Evolutionary conservation across 1,139 yeast species (phyloP), one percentile per base, ranked within the genome.

Genomic region (Candida neerlandica): DNA sequence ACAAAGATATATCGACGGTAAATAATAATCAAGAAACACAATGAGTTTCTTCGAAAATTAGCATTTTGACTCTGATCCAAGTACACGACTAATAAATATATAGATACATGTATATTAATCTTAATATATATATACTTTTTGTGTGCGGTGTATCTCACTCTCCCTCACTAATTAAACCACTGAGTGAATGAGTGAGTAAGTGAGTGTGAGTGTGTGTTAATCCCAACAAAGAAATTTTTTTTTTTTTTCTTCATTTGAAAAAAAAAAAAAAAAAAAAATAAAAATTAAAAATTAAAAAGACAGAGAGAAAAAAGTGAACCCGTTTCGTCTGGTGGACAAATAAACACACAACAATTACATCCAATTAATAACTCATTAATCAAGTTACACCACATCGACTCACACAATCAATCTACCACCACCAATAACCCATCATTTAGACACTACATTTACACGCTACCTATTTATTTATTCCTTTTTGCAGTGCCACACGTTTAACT

Each of bases 211-310:
- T 7, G 33, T 5, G 33, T 30, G 15, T 2, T 35, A 10, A 6
- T 35, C 39, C 39, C 39, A 35, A 35, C 39, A 35, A 35, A 35
- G 39, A 35, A 35, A 35, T 35, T 35, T 15, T 10, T 18, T 14
- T 32, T 27, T n/a, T n/a, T n/a, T n/a, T 27, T 27, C 11, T 27
- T 14, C 14, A 33, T 9, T 16, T n/a, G 18, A 19, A 19, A 16
- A 19, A 35, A 4, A 35, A 35, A 4, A 12, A 37, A 23, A 37
- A 23, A 19, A 23, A 21, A 9, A 21, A 18, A 16, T 4, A 34
- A 15, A 37, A 7, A 35, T 5, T 5, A 35, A 35, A 35, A 35
- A n/a, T n/a, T n/a, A n/a, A n/a, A n/a, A n/a, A n/a, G n/a, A n/a
- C n/a, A n/a, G n/a, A n/a, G n/a, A n/a, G n/a, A n/a, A 35, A 35